These are phyloP conservation scores for Wickerhamiella kazuoi DNA, from an alignment of 805 yeast genomes.

Conservation along the genomic window DNA sequence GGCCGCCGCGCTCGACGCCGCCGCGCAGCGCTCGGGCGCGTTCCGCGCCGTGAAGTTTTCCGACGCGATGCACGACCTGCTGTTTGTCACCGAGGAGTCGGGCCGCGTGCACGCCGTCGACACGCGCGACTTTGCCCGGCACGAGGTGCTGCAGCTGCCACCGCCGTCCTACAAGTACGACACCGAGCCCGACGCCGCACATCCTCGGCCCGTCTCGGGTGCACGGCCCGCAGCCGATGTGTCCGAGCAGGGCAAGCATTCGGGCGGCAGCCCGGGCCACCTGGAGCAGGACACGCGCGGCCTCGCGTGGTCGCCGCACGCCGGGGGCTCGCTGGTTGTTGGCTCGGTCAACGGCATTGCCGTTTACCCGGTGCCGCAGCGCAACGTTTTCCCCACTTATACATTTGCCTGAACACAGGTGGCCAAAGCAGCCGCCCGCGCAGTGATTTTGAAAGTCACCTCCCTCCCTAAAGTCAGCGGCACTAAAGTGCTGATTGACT, in stretches of 20 bases:
- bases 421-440: too few species aligned
- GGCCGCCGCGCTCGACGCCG: too few species aligned
- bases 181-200: neutral
- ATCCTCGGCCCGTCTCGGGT: neutral
- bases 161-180: neutral
- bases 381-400: neutral
- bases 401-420: conserved; percentile 4
- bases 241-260: neutral
- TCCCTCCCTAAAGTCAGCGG: too few species aligned
- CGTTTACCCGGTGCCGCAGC: conserved; percentile 10
- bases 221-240: neutral
- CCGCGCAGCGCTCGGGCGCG: conserved; percentile 35
- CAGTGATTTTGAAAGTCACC: too few species aligned
- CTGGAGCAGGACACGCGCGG: conserved; percentile 40
- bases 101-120: conserved; percentile 78
- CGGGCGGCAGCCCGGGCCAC: neutral
- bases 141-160: conserved; percentile 14
- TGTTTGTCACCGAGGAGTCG: conserved; percentile 66
- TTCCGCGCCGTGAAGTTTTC: conserved; percentile 49
- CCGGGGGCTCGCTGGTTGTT: conserved; percentile 36
- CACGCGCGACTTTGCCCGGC: conserved; percentile 51
- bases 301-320: conserved; percentile 36
- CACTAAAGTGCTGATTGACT: too few species aligned
- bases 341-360: conserved; percentile 54
- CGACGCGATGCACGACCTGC: conserved; percentile 52